These are phyloP conservation scores for Salix viminalis DNA, from an alignment of 345 rosid genomes.

Conservation along the genomic window DNA sequence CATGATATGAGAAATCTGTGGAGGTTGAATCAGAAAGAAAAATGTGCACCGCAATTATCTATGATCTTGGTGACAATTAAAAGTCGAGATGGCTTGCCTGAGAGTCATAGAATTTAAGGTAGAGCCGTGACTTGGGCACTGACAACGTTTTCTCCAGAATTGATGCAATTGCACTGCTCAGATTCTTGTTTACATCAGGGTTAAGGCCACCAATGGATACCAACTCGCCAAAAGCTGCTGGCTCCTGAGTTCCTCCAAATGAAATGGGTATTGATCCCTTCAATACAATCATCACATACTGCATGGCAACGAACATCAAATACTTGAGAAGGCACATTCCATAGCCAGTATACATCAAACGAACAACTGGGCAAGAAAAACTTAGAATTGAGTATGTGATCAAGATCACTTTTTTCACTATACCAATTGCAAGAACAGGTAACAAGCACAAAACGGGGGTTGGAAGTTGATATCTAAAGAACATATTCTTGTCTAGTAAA, in stretches of 20 bases:
- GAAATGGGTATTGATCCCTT: constrained; percentile 96
- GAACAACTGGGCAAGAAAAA: not conserved
- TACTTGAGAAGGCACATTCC: not conserved
- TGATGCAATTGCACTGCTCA: constrained; percentile 65
- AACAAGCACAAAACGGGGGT: not conserved
- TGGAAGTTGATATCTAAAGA: not conserved
- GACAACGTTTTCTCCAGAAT: constrained; percentile 79
- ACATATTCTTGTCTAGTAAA: not conserved
- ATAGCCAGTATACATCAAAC: not conserved
- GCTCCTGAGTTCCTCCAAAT: constrained; percentile 87
- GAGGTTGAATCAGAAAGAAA: constrained; percentile 33
- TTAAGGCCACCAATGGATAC: constrained; percentile 87
- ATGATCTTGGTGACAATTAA: constrained; percentile 8
- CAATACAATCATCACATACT: constrained; percentile 96
- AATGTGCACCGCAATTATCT: constrained; percentile 22
- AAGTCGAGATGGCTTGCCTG: constrained; percentile 53
- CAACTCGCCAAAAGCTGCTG: constrained; percentile 94
- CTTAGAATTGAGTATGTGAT: not conserved
- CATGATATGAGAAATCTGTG: not conserved
- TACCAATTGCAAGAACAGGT: not conserved
- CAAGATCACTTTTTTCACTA: too few species aligned
- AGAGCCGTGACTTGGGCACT: constrained; percentile 75
- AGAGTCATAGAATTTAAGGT: constrained; percentile 80
- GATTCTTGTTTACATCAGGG: constrained; percentile 78
- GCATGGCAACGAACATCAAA: constrained; percentile 19